These are phyloP conservation scores for Centella asiatica DNA, from an alignment of 129 eudicot species.

Conservation along the genomic window DNA sequence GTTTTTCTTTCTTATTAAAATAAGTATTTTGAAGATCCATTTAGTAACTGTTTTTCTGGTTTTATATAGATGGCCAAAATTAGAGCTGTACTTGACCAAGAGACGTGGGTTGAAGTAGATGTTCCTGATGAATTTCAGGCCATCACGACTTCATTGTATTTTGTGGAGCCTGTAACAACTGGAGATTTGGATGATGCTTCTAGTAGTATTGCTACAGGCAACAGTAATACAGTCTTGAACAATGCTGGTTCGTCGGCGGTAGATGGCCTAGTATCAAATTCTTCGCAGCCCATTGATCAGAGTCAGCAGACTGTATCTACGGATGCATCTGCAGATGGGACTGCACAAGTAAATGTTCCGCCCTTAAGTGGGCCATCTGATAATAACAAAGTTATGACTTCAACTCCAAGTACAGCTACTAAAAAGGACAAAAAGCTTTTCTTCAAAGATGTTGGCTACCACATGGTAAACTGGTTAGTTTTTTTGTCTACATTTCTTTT, in stretches of 20 bases:
- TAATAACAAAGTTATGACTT: constrained; percentile 18
- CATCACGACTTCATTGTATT: constrained; percentile 54
- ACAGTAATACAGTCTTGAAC: constrained; percentile 25
- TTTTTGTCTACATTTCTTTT: background rate
- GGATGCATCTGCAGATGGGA: constrained; percentile 30
- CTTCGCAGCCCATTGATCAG: constrained; percentile 28
- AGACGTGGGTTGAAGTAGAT: constrained; percentile 94
- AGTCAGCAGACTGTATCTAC: constrained; percentile 37
- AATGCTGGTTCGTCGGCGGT: constrained; percentile 21
- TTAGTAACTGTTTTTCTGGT: constrained; percentile 17
- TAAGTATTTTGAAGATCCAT: background rate
- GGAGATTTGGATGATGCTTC: constrained; percentile 27
- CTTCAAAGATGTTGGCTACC: constrained; percentile 77
- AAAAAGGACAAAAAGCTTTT: constrained; percentile 52
- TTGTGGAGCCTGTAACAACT: constrained; percentile 31
- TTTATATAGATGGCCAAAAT: constrained; percentile 69
- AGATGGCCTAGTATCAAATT: constrained; percentile 19
- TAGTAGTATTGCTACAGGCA: constrained; percentile 17
- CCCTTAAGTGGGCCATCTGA: constrained; percentile 15
- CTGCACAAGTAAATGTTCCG: constrained; percentile 25
- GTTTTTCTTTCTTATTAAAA: background rate
- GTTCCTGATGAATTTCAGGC: constrained; percentile 90
- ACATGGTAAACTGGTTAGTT: constrained; percentile 98
- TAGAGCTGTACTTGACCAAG: constrained; percentile 94
- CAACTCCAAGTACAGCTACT: constrained; percentile 32